Evolutionary conservation across 169 alveolate genomes (phyloP).

Genomic region (Plasmodium ovale): DNA sequence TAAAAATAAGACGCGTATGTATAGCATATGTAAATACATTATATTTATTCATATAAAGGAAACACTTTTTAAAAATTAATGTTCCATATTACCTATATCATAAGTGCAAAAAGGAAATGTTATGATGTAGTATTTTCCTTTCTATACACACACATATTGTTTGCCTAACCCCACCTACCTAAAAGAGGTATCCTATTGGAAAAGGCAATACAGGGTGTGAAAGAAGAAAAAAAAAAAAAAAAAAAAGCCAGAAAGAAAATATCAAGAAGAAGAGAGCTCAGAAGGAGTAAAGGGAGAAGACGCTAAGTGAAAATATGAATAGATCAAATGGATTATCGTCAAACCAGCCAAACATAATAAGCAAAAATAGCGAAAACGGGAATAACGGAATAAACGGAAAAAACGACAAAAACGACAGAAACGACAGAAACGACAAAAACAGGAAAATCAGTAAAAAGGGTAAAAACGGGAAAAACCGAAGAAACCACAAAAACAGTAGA

Average conservation of each 20-base stretch:
- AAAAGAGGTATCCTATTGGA: slow-evolving; percentile 4
- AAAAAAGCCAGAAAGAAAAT: neutral
- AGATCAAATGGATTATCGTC: slow-evolving; percentile 5
- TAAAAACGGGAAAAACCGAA: neutral
- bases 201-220: neutral
- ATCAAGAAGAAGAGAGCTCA: slow-evolving; percentile 3
- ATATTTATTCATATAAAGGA: neutral
- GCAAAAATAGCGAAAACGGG: slow-evolving; percentile 2
- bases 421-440: neutral
- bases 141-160: no score
- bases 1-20: neutral
- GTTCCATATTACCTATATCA: neutral
- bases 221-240: neutral
- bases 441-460: no score
- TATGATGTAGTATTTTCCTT: neutral
- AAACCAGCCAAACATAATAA: slow-evolving; percentile 26
- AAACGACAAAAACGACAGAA: neutral
- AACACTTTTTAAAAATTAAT: neutral
- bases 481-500: no score
- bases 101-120: neutral
- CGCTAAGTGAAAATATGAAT: slow-evolving; percentile 27
- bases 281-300: neutral
- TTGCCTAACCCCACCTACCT: no score
- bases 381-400: neutral
- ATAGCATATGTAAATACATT: neutral